A percentile compares a stretch with the other conserved stretches of the same genome.
Evolutionary conservation across 305 asterid genomes (phyloP).

Genomic region (Rubia tinctorum): DNA sequence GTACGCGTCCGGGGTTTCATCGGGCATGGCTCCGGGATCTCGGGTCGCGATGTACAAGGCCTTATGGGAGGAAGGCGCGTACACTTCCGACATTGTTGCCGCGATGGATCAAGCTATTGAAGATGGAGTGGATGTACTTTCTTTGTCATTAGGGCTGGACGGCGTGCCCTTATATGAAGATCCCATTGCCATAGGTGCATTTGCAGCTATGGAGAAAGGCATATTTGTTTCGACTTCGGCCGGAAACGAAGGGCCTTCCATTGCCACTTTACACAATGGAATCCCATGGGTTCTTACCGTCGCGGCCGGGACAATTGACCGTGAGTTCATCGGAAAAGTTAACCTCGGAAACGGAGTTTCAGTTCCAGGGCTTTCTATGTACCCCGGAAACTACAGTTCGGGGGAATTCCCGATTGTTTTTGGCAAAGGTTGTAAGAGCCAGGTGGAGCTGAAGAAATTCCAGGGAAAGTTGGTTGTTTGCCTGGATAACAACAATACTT

Average conservation of each 20-base stretch:
- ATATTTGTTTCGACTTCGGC: conserved; percentile 32
- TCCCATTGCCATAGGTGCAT: conserved; percentile 29
- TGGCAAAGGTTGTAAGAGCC: conserved; percentile 24
- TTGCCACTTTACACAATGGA: conserved; percentile 26
- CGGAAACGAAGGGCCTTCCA: conserved; percentile 28
- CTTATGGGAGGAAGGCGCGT: conserved; percentile 59
- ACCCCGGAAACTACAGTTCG: conserved; percentile 30
- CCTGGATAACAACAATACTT: conserved; percentile 33
- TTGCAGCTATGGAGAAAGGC: conserved; percentile 31
- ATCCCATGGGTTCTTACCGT: conserved; percentile 36
- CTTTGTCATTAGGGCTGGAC: conserved; percentile 35
- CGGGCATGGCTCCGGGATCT: conserved; percentile 69
- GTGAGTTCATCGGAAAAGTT: conserved; percentile 23
- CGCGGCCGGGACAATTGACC: conserved; percentile 32
- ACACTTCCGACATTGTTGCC: conserved; percentile 57
- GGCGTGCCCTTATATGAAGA: conserved; percentile 21
- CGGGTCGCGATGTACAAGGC: conserved; percentile 78
- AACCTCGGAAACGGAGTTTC: conserved; percentile 25
- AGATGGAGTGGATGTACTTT: conserved; percentile 76
- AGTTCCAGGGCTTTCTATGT: conserved; percentile 25
- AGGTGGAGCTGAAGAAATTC: conserved; percentile 19
- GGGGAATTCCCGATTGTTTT: conserved; percentile 29
- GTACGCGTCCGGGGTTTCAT: conserved; percentile 59
- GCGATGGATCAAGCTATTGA: conserved; percentile 72
- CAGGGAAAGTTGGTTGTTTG: conserved; percentile 46